phyloP scores from a whole-genome alignment of 345 rosid species.

The Euclidium syriacum region DNA sequence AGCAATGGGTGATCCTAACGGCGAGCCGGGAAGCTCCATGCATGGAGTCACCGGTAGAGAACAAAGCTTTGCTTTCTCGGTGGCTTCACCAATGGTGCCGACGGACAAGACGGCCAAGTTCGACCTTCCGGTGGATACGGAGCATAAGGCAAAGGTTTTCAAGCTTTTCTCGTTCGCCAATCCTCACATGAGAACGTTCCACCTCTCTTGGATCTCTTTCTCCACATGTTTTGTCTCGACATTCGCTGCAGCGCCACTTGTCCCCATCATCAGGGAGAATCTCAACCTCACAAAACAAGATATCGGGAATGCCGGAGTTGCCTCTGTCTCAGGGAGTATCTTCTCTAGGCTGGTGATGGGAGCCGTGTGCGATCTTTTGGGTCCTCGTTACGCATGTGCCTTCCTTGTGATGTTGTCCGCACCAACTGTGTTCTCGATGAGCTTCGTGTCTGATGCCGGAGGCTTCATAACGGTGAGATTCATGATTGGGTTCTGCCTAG shows the following conservation, averaged over 20 bases:
- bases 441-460: conserved; percentile 40
- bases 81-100: conserved; percentile 43
- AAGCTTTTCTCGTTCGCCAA: conserved; percentile 57
- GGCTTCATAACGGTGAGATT: conserved; percentile 62
- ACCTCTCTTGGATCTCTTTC: conserved; percentile 79
- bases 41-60: conserved; percentile 65
- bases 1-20: conserved; percentile 19
- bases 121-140: conserved; percentile 56
- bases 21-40: conserved; percentile 64
- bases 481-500: conserved; percentile 82
- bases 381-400: conserved; percentile 70
- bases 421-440: conserved; percentile 74
- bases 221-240: conserved; percentile 77
- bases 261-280: conserved; percentile 71
- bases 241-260: conserved; percentile 78
- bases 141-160: conserved; percentile 61
- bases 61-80: conserved; percentile 53
- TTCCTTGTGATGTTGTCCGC: conserved; percentile 67
- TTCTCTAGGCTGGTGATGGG: conserved; percentile 80
- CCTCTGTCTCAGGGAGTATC: conserved; percentile 74
- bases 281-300: conserved; percentile 57
- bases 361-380: conserved; percentile 61
- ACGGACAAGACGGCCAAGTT: conserved; percentile 51
- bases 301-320: conserved; percentile 74
- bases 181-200: conserved; percentile 82